Evolutionary conservation across 768 basidiomycete species (phyloP), one percentile per base, ranked within the genome.

Genomic region (Basidioascus undulatus): DNA sequence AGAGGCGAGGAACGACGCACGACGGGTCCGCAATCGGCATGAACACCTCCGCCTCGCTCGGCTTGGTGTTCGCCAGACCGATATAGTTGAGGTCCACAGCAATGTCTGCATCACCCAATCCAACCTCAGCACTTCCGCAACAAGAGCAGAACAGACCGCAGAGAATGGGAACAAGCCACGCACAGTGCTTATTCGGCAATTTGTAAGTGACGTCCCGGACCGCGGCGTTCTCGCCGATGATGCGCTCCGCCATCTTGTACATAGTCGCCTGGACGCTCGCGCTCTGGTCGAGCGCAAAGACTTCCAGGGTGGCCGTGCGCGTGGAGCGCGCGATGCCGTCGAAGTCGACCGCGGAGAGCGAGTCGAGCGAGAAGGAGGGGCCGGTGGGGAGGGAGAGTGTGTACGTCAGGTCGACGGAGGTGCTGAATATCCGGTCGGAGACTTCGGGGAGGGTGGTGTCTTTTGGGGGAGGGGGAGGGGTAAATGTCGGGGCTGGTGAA

Each of bases 351-450:
- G 35, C 30, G 10, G 47, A 24, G 4, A 32, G 58, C 55, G 37
- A 61, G 48, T 47, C 51, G 53, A 37, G 57, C 54, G 47, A 55
- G 52, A 26, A 45, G 47, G 3, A 57, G 44, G 4, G 53, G 48
- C 35, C 45, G 48, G 44, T 52, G 48, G 15, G 54, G 44, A 7
- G 57, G 57, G 9, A 59, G 51, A 6, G n/a, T n/a, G n/a, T n/a
- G n/a, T 30, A 44, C 25, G 49, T 49, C 41, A 45, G 30, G 47
- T 89, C 78, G 42, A 96, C 63, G 5, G 79, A 70, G 2, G 89
- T 94, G 15, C 77, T 80, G 60, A 96, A 76, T 51, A 94, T 76
- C 8, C 89, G 70, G 48, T 96, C 89, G 49, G 73, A 58, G 33
- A 89, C 86, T 47, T 78, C 60, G 55, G 47, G 33, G 18, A 89